Conservation (phyloP, 306 rosid genomes). For the Acacia acuminata region DNA sequence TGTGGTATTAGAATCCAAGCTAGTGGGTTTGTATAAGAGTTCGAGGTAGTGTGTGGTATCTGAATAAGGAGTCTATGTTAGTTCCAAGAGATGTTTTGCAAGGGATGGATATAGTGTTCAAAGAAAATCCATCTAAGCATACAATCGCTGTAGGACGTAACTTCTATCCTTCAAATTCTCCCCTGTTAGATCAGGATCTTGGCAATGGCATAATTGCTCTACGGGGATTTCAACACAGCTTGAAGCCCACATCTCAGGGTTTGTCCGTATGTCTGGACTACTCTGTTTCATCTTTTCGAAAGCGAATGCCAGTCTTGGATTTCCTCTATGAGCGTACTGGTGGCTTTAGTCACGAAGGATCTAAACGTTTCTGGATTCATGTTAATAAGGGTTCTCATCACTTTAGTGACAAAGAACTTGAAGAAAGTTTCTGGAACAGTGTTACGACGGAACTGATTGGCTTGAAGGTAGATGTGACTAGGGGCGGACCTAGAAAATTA, state of each 20-base stretch:
- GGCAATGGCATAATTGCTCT: slow-evolving; percentile 49
- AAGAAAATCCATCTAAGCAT: slow-evolving; percentile 60
- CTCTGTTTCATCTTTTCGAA: slow-evolving; percentile 61
- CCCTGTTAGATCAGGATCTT: slow-evolving; percentile 46
- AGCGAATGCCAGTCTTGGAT: slow-evolving; percentile 48
- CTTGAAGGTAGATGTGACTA: slow-evolving; percentile 64
- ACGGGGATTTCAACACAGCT: slow-evolving; percentile 65
- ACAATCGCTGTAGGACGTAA: slow-evolving; percentile 56
- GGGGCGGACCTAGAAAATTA: too few species aligned
- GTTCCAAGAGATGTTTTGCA: slow-evolving; percentile 71
- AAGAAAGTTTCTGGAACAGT: neutral
- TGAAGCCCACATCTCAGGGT: slow-evolving; percentile 66
- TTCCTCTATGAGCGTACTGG: slow-evolving; percentile 26
- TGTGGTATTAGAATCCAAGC: too few species aligned
- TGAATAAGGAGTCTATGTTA: slow-evolving; percentile 18
- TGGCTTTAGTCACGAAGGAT: slow-evolving; percentile 36
- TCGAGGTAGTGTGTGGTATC: too few species aligned
- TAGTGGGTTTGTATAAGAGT: too few species aligned
- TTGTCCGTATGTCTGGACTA: slow-evolving; percentile 57
- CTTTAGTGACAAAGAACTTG: too few species aligned
- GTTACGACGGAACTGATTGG: slow-evolving; percentile 48
- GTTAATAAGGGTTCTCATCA: too few species aligned
- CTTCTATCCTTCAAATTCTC: slow-evolving; percentile 50
- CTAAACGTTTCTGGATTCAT: slow-evolving; percentile 28
- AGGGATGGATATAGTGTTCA: slow-evolving; percentile 72